phyloP scores from a whole-genome alignment of 805 yeast species.

The Wickerhamiella azymoides region DNA sequence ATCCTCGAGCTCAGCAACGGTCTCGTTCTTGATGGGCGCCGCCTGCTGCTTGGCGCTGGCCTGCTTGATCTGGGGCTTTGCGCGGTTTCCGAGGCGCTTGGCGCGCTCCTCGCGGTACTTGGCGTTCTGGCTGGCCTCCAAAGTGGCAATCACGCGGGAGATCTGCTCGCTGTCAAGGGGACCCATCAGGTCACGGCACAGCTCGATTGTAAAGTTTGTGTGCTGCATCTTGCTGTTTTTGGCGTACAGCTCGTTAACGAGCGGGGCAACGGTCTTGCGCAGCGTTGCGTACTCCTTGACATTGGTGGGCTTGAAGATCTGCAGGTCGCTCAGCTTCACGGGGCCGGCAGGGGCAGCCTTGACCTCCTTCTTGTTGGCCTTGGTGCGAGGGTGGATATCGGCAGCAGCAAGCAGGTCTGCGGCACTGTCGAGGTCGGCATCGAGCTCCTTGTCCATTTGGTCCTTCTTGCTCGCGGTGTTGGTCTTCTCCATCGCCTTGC shows the following conservation, averaged over 20 bases:
- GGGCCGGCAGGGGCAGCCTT: conserved; percentile 27
- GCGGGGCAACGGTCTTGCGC: conserved; percentile 54
- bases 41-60: conserved; percentile 53
- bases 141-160: conserved; percentile 72
- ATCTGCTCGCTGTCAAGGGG: conserved; percentile 74
- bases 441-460: conserved; percentile 65
- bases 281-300: conserved; percentile 70
- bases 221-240: conserved; percentile 49
- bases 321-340: conserved; percentile 26
- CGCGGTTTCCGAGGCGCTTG: conserved; percentile 75
- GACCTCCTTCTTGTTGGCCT: conserved; percentile 31
- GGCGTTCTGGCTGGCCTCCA: conserved; percentile 67
- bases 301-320: conserved; percentile 71
- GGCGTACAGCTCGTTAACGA: conserved; percentile 45
- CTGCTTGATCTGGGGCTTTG: conserved; percentile 64
- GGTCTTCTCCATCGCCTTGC: conserved; percentile 31
- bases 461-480: conserved; percentile 58
- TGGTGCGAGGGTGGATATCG: conserved; percentile 27
- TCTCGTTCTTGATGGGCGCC: conserved; percentile 28
- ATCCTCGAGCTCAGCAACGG: conserved; percentile 34
- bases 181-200: conserved; percentile 67
- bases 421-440: conserved; percentile 82
- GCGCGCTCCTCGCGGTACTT: conserved; percentile 84
- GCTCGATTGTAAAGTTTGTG: conserved; percentile 66
- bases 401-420: conserved; percentile 78